Evolutionary conservation across 1,284 basidiomycete genomes (phyloP).

Genomic region (Meira miltonrushii): DNA sequence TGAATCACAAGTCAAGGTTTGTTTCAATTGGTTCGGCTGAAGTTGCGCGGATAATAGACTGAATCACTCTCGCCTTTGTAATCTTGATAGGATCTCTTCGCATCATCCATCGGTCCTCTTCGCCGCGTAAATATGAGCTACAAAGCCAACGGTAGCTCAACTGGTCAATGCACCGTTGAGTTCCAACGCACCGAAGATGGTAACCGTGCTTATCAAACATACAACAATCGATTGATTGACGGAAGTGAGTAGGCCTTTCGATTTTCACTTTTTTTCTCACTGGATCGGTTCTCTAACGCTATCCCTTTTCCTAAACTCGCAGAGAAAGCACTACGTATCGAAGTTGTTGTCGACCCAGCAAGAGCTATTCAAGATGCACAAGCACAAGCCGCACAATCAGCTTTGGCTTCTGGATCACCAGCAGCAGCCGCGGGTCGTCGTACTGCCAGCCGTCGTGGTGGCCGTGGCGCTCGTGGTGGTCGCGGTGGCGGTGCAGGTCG

Average conservation of each 20-base stretch:
- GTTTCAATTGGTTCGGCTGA: background rate
- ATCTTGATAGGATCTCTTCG: slow-evolving; percentile 72
- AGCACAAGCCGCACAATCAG: slow-evolving; percentile 22
- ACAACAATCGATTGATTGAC: slow-evolving; percentile 99
- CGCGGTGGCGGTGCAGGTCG: slow-evolving; percentile 29
- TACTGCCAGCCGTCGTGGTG: slow-evolving; percentile 56
- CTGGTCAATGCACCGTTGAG: slow-evolving; percentile 79
- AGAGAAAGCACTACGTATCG: slow-evolving; percentile 93
- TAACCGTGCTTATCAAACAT: slow-evolving; percentile 82
- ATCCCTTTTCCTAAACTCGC: slow-evolving; percentile 30
- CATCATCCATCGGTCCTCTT: slow-evolving; percentile 80
- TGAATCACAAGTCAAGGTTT: slow-evolving; percentile 79
- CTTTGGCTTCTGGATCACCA: slow-evolving; percentile 21
- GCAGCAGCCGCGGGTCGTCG: slow-evolving; percentile 28
- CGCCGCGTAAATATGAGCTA: slow-evolving; percentile 78
- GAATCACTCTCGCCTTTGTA: background rate
- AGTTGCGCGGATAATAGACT: background rate
- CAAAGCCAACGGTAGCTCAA: slow-evolving; percentile 77
- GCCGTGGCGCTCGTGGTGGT: slow-evolving; percentile 55
- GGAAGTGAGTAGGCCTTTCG: slow-evolving; percentile 76
- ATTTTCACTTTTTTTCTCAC: background rate
- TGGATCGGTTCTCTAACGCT: background rate
- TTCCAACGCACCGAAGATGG: slow-evolving; percentile 85
- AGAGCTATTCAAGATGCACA: slow-evolving; percentile 54
- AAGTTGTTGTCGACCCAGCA: slow-evolving; percentile 86